phyloP scores from a whole-genome alignment of 2,329 filamentous ascomycete species.

The Ramularia endophylla region DNA sequence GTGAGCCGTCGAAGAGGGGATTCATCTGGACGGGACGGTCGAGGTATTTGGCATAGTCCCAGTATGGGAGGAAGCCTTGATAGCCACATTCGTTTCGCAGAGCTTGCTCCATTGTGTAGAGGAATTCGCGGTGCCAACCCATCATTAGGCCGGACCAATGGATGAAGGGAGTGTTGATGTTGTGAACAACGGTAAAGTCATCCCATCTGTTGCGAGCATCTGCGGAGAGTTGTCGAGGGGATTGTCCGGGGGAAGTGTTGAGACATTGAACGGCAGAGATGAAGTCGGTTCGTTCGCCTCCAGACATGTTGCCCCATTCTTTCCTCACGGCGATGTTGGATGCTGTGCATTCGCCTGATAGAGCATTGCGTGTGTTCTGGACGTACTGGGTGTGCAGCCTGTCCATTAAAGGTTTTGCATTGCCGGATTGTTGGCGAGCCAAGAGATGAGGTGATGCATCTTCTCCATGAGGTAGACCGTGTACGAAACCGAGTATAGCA shows the following conservation, averaged over 20 bases:
- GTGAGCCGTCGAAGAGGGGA: conserved; percentile 51
- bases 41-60: conserved; percentile 47
- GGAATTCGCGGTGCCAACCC: conserved; percentile 14
- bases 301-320: conserved; percentile 1
- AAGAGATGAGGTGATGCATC: no score
- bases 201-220: conserved; percentile 12
- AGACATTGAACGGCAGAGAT: conserved; percentile 24
- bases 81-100: conserved; percentile 12
- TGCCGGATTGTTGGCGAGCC: no score
- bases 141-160: conserved; percentile 7
- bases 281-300: conserved; percentile 18
- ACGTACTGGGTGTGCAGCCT: no score
- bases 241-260: conserved; percentile 14
- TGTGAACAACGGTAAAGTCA: conserved; percentile 25
- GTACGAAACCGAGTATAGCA: no score
- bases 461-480: no score
- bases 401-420: no score
- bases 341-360: not conserved
- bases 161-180: conserved; percentile 16
- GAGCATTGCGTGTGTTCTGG: no score
- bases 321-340: not conserved
- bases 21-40: conserved; percentile 36
- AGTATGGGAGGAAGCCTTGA: conserved; percentile 36
- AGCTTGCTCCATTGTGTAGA: conserved; percentile 12
- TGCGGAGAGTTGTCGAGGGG: conserved; percentile 8